These are phyloP conservation scores for Fimicolochytrium jonesii DNA, from an alignment of 192 early-diverging fungal genomes.

Conservation along the genomic window DNA sequence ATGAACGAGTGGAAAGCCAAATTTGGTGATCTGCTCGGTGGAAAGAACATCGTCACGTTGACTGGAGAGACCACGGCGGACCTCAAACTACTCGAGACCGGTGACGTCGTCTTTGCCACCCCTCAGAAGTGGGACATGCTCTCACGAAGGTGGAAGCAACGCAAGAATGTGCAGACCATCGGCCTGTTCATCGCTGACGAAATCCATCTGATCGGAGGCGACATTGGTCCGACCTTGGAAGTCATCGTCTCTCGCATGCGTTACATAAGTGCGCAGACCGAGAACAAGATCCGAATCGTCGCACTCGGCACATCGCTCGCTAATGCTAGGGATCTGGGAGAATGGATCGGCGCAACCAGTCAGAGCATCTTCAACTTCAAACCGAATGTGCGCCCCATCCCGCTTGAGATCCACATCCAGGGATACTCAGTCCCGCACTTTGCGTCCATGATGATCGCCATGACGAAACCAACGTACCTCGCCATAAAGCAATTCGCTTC, in stretches of 20 bases:
- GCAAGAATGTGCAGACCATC: slow-evolving; percentile 86
- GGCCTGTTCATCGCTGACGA: slow-evolving; percentile 91
- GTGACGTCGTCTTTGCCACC: slow-evolving; percentile 89
- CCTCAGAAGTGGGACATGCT: slow-evolving; percentile 93
- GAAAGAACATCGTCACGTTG: slow-evolving; percentile 81
- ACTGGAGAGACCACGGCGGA: slow-evolving; percentile 90
- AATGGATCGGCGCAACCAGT: slow-evolving; percentile 86
- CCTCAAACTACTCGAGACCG: slow-evolving; percentile 80
- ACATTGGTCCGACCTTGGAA: slow-evolving; percentile 87
- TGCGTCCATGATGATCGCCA: slow-evolving; percentile 92
- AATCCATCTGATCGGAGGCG: slow-evolving; percentile 88
- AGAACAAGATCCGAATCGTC: slow-evolving; percentile 84
- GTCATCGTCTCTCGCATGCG: slow-evolving; percentile 92
- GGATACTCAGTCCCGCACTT: slow-evolving; percentile 89
- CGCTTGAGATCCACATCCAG: slow-evolving; percentile 93
- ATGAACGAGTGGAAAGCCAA: slow-evolving; percentile 76
- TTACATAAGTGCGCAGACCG: slow-evolving; percentile 76
- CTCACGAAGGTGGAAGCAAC: slow-evolving; percentile 91
- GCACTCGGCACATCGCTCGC: slow-evolving; percentile 85
- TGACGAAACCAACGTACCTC: slow-evolving; percentile 79
- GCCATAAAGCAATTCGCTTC: slow-evolving; percentile 63
- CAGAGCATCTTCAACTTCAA: slow-evolving; percentile 90
- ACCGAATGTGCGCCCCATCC: slow-evolving; percentile 87
- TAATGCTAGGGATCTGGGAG: slow-evolving; percentile 96
- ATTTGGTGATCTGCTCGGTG: slow-evolving; percentile 76